These are phyloP conservation scores for Dentipellis fragilis DNA, from an alignment of 768 basidiomycete species.

Conservation along the genomic window DNA sequence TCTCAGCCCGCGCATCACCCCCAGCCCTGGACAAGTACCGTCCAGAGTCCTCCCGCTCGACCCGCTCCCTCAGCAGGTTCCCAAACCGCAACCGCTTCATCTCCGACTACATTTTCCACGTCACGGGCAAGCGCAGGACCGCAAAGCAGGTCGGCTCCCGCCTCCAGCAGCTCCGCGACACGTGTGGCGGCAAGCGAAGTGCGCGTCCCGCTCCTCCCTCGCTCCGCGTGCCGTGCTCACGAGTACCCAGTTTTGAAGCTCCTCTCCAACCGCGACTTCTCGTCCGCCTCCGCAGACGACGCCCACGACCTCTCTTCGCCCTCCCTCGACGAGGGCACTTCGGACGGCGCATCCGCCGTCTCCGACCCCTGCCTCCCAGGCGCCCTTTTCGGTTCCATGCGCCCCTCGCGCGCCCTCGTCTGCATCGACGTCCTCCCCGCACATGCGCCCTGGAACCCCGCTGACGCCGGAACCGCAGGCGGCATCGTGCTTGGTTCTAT, in stretches of 20 bases:
- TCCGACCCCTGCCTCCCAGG: constrained; percentile 8
- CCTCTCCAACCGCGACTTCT: constrained; percentile 12
- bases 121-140: constrained; percentile 60
- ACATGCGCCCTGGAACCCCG: constrained; percentile 12
- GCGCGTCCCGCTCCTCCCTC: constrained; percentile 23
- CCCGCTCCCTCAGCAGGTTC: constrained; percentile 62
- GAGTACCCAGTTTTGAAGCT: constrained; percentile 14
- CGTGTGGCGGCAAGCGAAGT: constrained; percentile 63
- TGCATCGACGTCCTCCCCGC: constrained; percentile 14
- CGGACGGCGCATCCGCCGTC: constrained; percentile 10
- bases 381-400: constrained; percentile 20
- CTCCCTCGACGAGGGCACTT: constrained; percentile 7
- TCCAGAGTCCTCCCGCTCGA: constrained; percentile 65
- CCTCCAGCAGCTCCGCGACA: constrained; percentile 69
- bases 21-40: constrained; percentile 57
- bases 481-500: constrained; percentile 8
- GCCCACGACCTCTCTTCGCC: constrained; percentile 5
- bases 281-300: constrained; percentile 3
- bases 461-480: constrained; percentile 9
- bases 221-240: constrained; percentile 9
- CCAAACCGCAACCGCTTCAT: constrained; percentile 76
- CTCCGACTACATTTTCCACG: constrained; percentile 62
- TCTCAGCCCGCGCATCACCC: constrained; percentile 16
- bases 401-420: constrained; percentile 25
- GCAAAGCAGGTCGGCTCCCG: constrained; percentile 78